phyloP scores from a whole-genome alignment of 2,329 filamentous ascomycete genomes.

The Paecilomyces variotii region DNA sequence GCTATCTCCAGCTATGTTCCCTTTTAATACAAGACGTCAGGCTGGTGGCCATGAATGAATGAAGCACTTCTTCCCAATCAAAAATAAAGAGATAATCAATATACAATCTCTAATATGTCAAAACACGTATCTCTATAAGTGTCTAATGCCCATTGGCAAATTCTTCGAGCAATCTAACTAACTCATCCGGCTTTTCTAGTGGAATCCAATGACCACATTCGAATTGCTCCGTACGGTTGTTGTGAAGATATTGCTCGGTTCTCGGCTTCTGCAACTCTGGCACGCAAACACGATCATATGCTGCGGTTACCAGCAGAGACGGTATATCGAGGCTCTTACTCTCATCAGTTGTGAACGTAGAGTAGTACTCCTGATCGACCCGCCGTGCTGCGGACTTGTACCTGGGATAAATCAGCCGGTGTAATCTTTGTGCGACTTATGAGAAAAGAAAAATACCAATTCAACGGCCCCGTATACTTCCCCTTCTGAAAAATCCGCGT shows the following conservation, averaged over 20 bases:
- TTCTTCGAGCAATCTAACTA: not conserved
- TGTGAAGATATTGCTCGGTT: constrained; percentile 1
- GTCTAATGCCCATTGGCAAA: not conserved
- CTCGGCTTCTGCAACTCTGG: constrained; percentile 3
- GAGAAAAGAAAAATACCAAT: not conserved
- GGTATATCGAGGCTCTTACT: constrained; percentile 3
- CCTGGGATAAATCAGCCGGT: not conserved
- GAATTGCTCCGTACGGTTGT: not conserved
- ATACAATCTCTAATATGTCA: too few relatives aligned
- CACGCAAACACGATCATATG: constrained; percentile 1
- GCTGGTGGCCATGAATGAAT: too few relatives aligned
- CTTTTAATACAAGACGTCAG: too few relatives aligned
- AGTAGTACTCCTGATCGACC: not conserved
- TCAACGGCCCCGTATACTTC: constrained; percentile 4
- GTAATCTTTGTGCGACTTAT: not conserved
- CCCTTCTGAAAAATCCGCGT: constrained; percentile 2
- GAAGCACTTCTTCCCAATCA: too few relatives aligned
- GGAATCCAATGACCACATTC: constrained; percentile 5
- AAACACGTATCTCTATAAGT: not conserved
- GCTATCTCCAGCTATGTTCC: too few relatives aligned
- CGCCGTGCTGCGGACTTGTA: constrained; percentile 4
- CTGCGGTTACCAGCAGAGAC: not conserved
- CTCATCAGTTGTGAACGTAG: constrained; percentile 2
- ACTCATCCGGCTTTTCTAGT: constrained; percentile 1
- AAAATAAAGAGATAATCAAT: too few relatives aligned